These are phyloP conservation scores for Populus ilicifolia DNA, from an alignment of 345 rosid species.

Conservation along the genomic window DNA sequence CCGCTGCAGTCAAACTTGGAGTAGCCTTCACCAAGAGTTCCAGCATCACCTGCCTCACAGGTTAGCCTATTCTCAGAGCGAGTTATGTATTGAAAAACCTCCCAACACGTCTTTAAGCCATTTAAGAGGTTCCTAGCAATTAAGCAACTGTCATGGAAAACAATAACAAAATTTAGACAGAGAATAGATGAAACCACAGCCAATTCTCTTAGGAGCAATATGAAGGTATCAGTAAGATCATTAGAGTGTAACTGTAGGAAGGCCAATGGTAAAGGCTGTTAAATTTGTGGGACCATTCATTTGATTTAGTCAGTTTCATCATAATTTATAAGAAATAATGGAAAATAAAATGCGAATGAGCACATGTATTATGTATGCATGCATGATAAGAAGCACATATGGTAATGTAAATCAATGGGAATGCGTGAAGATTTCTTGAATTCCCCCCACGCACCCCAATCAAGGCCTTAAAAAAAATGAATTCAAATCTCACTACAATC, in stretches of 20 bases:
- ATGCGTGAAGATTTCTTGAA: no score
- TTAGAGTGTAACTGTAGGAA: background rate
- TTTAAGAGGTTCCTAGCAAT: slow-evolving; percentile 88
- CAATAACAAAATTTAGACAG: slow-evolving; percentile 13
- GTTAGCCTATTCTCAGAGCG: slow-evolving; percentile 58
- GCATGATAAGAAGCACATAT: background rate
- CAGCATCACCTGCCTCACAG: slow-evolving; percentile 58
- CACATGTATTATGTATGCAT: background rate
- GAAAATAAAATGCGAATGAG: background rate
- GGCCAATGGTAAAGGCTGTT: background rate
- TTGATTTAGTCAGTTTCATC: background rate
- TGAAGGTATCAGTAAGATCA: background rate
- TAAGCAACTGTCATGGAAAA: slow-evolving; percentile 59
- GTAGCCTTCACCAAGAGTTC: slow-evolving; percentile 69
- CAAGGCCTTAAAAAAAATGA: background rate
- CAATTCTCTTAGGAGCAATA: background rate
- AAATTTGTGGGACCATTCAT: background rate
- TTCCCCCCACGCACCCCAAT: no score
- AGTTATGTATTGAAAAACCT: slow-evolving; percentile 83
- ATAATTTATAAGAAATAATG: background rate
- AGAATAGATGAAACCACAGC: slow-evolving; percentile 7
- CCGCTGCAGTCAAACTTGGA: slow-evolving; percentile 78
- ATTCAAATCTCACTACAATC: background rate
- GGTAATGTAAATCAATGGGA: background rate
- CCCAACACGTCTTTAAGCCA: slow-evolving; percentile 89